Evolutionary conservation across 2,329 filamentous ascomycete species (phyloP).

Genomic region (Diplodia intermedia): DNA sequence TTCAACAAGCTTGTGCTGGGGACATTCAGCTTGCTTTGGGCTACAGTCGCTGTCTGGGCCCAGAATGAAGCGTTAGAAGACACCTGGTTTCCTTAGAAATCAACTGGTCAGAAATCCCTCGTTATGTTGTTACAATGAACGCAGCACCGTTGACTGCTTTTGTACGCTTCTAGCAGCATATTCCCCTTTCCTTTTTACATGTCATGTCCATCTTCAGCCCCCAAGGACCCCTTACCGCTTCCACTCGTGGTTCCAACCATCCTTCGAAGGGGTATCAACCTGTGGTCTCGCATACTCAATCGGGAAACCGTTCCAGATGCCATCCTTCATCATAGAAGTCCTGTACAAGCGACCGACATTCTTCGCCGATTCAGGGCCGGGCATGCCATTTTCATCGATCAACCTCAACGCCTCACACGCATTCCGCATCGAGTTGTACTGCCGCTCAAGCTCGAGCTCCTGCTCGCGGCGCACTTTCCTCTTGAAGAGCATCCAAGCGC

Average conservation of each 20-base stretch:
- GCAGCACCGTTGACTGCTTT: not conserved
- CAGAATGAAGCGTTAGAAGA: not conserved
- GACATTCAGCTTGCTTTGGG: not conserved
- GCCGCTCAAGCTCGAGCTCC: constrained; percentile 75
- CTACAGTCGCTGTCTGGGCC: not conserved
- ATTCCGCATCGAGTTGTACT: constrained; percentile 80
- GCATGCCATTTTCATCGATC: constrained; percentile 52
- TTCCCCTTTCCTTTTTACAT: not conserved
- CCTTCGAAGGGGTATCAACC: constrained; percentile 78
- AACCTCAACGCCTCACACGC: constrained; percentile 84
- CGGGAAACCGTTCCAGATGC: constrained; percentile 76
- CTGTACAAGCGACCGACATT: constrained; percentile 79
- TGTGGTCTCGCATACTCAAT: constrained; percentile 89
- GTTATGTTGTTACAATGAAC: constrained; percentile 4
- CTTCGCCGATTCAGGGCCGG: constrained; percentile 55
- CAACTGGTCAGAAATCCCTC: not conserved
- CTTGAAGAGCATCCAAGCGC: constrained; percentile 86
- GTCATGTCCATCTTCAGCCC: not conserved
- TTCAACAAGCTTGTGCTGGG: not conserved
- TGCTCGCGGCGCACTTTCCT: constrained; percentile 69
- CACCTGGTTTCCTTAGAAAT: not conserved
- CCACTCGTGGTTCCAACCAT: constrained; percentile 95
- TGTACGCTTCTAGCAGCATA: not conserved
- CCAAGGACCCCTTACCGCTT: constrained; percentile 60
- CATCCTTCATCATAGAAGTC: constrained; percentile 89